Conservation (phyloP, 306 rosid genomes). For the Dryas alaskensis region DNA sequence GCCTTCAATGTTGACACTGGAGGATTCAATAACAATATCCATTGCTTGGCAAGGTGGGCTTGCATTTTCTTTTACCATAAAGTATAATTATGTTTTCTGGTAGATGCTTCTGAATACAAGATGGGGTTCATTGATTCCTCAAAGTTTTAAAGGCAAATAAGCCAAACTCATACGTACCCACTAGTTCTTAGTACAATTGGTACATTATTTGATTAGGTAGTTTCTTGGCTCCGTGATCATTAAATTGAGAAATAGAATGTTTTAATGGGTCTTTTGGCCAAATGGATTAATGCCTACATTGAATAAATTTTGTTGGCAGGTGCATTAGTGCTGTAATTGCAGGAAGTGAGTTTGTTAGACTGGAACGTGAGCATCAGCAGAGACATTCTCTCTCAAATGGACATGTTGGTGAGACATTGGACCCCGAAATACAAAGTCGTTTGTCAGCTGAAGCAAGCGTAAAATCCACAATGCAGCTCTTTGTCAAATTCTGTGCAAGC, state of each 20-base stretch:
- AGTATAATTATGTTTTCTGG: background rate
- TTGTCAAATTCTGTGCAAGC: constrained; percentile 77
- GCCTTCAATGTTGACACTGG: constrained; percentile 95
- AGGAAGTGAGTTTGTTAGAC: constrained; percentile 87
- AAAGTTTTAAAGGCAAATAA: background rate
- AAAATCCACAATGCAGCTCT: constrained; percentile 86
- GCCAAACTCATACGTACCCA: background rate
- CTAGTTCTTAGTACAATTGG: background rate
- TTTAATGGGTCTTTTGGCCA: background rate
- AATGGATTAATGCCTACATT: constrained; percentile 20
- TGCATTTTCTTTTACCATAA: constrained; percentile 17
- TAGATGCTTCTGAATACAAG: background rate
- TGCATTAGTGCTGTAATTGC: constrained; percentile 88
- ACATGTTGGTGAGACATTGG: constrained; percentile 51
- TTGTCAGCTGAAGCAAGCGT: constrained; percentile 81
- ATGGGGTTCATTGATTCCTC: background rate
- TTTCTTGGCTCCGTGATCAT: constrained; percentile 19
- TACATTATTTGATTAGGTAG: constrained; percentile 1
- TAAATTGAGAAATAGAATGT: constrained; percentile 14
- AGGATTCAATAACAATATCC: constrained; percentile 89
- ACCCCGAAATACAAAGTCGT: constrained; percentile 54
- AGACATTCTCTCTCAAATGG: constrained; percentile 67
- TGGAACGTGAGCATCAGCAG: constrained; percentile 78
- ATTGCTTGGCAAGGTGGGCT: constrained; percentile 89
- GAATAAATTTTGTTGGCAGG: constrained; percentile 46